Base-by-base conservation (phyloP, 306 rosid genomes). In the Prunus kanzakura region DNA sequence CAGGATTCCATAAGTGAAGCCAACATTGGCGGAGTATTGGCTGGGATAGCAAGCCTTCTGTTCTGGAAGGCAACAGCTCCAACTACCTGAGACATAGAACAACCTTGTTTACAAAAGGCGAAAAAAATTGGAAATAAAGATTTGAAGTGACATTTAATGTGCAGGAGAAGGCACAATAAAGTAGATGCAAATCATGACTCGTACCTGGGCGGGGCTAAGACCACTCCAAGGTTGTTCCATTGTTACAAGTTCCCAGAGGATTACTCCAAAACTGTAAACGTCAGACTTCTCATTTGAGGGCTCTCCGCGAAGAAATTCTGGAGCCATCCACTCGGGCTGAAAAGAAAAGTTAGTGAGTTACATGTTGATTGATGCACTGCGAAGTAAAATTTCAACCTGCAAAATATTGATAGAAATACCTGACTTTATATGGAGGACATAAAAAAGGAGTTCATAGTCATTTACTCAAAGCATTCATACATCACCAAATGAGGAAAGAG, bases 291-390 rank as follows among this genome's bases (percentile, higher is more conserved):
- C 99, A 76, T 92, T 88, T 29, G 97, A 89, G 49, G 97, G 97
- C 76, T 95, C 99, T 72, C 97, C 99, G 0, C 97, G 97, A 69
- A 95, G 99, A 84, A 95, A 95, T 74, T 95, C 97, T 6, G 99
- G 99, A 83, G 99, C 99, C 99, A 95, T 95, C 99, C 99, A 95
- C 93, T 92, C 99, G 0, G 97, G 96, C 99, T 95, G 85, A 84
- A 92, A 90, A 85, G 62, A 87, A 86, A 83, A 85, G 68, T 41
- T 84, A 80, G 76, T 76, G 76, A 74, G 89, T 87, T 83, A 84
- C 72, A 82, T 83, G 76, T 60, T 76, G 80, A 71, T 75, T 75
- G 78, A 80, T 69, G 81, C 77, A 79, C 76, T 52, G 82, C 76
- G 23, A 82, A 82, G 82, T 74, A 79, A 79, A 82, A 84, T 30